Evolutionary conservation across 2,329 filamentous ascomycete species (phyloP), one percentile per base, ranked within the genome.

Genomic region (Delphinella strobiligena): DNA sequence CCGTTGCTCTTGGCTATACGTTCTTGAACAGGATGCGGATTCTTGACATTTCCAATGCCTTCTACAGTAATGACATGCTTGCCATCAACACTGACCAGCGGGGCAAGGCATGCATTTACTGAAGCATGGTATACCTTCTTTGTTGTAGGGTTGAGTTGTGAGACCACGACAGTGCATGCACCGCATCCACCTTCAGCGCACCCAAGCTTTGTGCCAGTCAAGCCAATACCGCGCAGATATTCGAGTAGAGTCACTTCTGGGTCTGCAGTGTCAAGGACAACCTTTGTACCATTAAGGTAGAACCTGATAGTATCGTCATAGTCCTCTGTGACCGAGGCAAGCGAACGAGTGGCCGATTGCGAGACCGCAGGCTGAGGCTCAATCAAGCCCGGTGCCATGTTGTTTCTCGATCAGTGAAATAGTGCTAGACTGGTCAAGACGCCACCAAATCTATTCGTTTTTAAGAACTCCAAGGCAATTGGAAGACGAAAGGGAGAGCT

Each of bases 31-130:
- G 89, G 84, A 64, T 98, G 91, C 4, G 91, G 91, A 31, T 72
- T 76, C 59, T 91, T 81, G 19, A 84, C 79, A 57, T 82, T 84
- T 9, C 91, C 91, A 52, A 98, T 95, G 5, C 91, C 91, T 62
- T 98, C 91, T 31, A 98, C 80, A 3, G 91, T 98, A 56, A 98
- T 88, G 54, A 96, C 86, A 72, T 98, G 91, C 60, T 98, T 98
- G 33, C 91, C 91, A 59, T 96, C 91, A 32, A 96, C 75, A 53
- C 87, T 93, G 49, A 87, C 83, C 34, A 98, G 71, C 5, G 91
- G 91, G 9, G 91, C 89, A 38, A 98, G 69, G 58, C 91, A 98
- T 31, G 91, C 91, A 58, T 98, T 98, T 44, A 96, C 85, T 39
- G 85, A 93, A 42, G 91, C 91, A 68, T 98, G 89, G 56, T 96